Base-by-base conservation (phyloP, 495 filamentous ascomycete species). In the Astrothelium macrocarpum region DNA sequence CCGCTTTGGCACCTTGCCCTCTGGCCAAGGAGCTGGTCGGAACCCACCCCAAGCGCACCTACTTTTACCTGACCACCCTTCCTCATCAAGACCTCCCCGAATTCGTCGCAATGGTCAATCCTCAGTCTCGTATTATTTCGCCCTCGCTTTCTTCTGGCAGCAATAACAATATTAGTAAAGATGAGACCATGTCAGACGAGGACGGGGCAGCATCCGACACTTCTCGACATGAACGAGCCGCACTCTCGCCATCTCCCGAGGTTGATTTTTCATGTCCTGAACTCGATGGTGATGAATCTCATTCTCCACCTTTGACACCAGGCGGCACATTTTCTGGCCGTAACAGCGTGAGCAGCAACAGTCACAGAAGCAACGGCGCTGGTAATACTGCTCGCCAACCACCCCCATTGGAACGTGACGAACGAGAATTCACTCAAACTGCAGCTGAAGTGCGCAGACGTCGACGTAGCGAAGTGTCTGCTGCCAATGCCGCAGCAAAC, bases 341-440 rank as follows among this genome's bases (percentile, higher is more conserved):
- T 62, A 78, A 65, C 64, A 67, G 68, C 73, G 66, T 66, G 64
- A 68, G 49, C 70, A 68, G 69, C 49, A 68, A 65, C 77, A 69
- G 74, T 70, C 65, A 69, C 87, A 87, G 71, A 88, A 86, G 39
- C 79, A 85, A 62, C 85, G 49, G 88, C 62, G 87, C 85, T 9
- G 83, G 84, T 59, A 91, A 88, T 66, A 29, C 12, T 56, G 49
- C 49, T 9, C 49, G 49, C 25, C 49, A 56, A 56, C 49, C 49
- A 11, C 94, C 95, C 59, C 91, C 90, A 26, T 82, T 97, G 32
- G 94, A 98, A 77, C 88, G 90, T 66, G 94, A 97, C 67, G 94
- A 98, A 78, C 89, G 87, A 69, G 94, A 97, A 75, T 98, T 98
- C 71, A 96, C 90, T 2, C 90, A 93, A 76, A 97, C 93, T 5